Percentiles rank a stretch among this genome's conserved stretches.
These are phyloP conservation scores for Geranium incanum DNA, from an alignment of 441 rosid genomes.

Conservation along the genomic window DNA sequence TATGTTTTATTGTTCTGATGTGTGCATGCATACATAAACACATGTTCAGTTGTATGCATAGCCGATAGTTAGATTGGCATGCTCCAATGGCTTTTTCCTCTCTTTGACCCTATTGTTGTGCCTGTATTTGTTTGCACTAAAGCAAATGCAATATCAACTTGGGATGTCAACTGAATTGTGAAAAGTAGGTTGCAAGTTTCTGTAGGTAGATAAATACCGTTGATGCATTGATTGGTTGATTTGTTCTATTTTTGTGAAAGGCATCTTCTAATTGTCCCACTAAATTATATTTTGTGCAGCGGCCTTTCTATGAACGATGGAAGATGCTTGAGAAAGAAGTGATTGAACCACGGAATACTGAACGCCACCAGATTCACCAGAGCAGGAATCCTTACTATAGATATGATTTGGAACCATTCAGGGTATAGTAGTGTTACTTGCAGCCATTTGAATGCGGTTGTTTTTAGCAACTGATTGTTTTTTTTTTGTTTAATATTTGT, in stretches of 20 bases:
- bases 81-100: slow-evolving; percentile 5
- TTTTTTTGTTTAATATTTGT: neutral
- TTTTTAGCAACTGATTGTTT: neutral
- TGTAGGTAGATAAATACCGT: neutral
- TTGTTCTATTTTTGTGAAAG: neutral
- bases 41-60: neutral
- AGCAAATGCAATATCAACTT: neutral
- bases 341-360: slow-evolving; percentile 81
- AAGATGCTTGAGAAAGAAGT: slow-evolving; percentile 94
- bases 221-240: neutral
- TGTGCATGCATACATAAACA: neutral
- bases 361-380: slow-evolving; percentile 62
- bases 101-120: neutral
- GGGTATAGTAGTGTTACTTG: slow-evolving; percentile 42
- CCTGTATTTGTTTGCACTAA: neutral
- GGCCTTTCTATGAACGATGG: slow-evolving; percentile 96
- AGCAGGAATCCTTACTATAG: slow-evolving; percentile 65
- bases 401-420: slow-evolving; percentile 95
- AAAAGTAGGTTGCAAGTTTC: neutral
- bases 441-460: neutral
- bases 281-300: slow-evolving; percentile 45
- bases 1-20: slow-evolving; percentile 4
- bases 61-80: neutral
- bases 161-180: neutral
- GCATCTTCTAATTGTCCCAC: slow-evolving; percentile 15